Conservation (phyloP, 2,329 filamentous ascomycete genomes). For the Phialocephala subalpina region DNA sequence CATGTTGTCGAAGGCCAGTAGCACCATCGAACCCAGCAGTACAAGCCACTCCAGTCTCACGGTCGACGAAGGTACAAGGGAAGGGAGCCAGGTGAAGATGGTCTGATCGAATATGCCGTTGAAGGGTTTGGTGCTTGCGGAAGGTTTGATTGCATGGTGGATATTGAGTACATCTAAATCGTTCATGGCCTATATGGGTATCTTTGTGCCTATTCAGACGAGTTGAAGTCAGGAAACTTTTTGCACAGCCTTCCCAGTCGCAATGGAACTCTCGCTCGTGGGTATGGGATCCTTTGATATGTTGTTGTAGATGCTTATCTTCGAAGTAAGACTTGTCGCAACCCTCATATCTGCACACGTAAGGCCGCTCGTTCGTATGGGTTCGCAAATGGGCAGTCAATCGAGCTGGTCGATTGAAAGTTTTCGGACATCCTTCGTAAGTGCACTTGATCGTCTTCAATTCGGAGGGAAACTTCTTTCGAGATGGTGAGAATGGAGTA, state of each 20-base stretch:
- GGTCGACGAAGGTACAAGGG: constrained; percentile 68
- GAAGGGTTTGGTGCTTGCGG: constrained; percentile 85
- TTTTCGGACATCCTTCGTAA: constrained; percentile 77
- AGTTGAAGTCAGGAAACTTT: constrained; percentile 83
- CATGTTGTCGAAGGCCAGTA: constrained; percentile 75
- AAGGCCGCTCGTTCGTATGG: constrained; percentile 86
- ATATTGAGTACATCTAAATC: constrained; percentile 76
- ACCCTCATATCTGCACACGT: constrained; percentile 71
- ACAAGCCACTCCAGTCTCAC: constrained; percentile 63
- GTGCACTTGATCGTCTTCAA: constrained; percentile 82
- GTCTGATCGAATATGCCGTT: constrained; percentile 80
- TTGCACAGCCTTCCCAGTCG: constrained; percentile 75
- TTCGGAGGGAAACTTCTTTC: constrained; percentile 68
- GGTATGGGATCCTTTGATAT: constrained; percentile 83
- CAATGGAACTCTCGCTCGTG: constrained; percentile 76
- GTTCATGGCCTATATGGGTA: constrained; percentile 80
- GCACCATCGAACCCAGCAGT: constrained; percentile 76
- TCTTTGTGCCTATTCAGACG: constrained; percentile 78
- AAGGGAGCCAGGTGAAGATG: constrained; percentile 79
- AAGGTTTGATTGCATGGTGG: constrained; percentile 79
- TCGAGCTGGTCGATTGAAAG: constrained; percentile 86
- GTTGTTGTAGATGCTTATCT: constrained; percentile 84
- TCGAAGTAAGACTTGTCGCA: constrained; percentile 89
- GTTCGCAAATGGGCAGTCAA: constrained; percentile 82
- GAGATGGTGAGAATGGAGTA: constrained; percentile 58